phyloP scores from a whole-genome alignment of 164 flowering plant genomes.

The Liquidambar formosana region DNA sequence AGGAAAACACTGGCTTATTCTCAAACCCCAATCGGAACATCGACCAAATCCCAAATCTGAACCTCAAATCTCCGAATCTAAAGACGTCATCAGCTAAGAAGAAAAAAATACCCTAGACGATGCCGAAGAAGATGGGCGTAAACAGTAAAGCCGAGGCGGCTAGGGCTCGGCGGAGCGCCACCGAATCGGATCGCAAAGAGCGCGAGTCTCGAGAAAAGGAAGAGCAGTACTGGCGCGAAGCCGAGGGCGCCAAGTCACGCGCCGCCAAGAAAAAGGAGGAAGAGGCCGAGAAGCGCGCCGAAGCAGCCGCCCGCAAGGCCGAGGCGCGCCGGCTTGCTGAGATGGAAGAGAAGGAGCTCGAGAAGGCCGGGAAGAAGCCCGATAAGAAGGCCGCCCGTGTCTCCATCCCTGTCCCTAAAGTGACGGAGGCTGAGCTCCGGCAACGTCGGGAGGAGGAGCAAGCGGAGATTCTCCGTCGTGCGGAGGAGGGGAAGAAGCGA shows the following conservation, averaged over 20 bases:
- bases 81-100: background rate
- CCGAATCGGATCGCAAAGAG: conserved; percentile 74
- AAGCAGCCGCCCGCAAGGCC: conserved; percentile 66
- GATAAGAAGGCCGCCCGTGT: conserved; percentile 93
- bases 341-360: conserved; percentile 78
- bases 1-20: no score
- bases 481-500: conserved; percentile 69
- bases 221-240: conserved; percentile 90
- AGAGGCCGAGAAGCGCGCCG: conserved; percentile 86
- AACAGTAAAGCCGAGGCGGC: conserved; percentile 97
- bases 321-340: conserved; percentile 85
- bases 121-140: conserved; percentile 96
- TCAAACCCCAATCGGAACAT: no score
- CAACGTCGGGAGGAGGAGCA: conserved; percentile 70
- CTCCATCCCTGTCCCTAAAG: conserved; percentile 84
- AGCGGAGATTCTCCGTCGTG: conserved; percentile 40
- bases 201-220: conserved; percentile 69
- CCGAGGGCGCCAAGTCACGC: conserved; percentile 77
- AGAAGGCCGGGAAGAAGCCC: conserved; percentile 63
- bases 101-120: conserved; percentile 19
- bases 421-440: conserved; percentile 82
- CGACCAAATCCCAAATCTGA: no score
- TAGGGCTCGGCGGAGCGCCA: conserved; percentile 69
- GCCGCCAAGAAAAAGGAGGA: conserved; percentile 92
- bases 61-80: background rate